Base-by-base conservation (phyloP, 129 eudicot species). In the Tagetes patula region DNA sequence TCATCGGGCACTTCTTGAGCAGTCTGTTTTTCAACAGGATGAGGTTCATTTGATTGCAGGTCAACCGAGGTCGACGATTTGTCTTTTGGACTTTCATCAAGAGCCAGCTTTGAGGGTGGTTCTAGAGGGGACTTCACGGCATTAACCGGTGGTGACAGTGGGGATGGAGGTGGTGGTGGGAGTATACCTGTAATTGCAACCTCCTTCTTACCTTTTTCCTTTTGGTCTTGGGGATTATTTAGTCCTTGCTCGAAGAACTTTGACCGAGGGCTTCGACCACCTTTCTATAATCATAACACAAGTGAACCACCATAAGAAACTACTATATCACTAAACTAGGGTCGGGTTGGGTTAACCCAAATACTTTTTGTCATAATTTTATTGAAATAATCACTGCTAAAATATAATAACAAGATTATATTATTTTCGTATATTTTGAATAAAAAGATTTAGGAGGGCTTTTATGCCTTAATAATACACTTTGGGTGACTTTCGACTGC, bases 141-240 rank as follows among this genome's bases (percentile, higher is more conserved):
- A 52, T 72, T 59, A 48, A 66, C 71, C 0, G 84, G 86, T 14
- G 97, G 94, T 36, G 97, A 95, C 71, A 88, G 87, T 12, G 99
- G 90, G 1, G 84, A 55, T 2, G 90, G 85, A 1, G 96, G 96
- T 60, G 98, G 98, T 4, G 98, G 98, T 52, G 97, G 98, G 59
- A 83, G 91, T 83, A 80, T 90, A 74, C 89, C 79, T 41, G 86
- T 74, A n/a, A 86, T 80, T 20, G 84, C 47, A 5, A 85, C 96
- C 48, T 78, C 84, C 50, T 70, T 72, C 65, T 75, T 85, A 20
- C 81, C 80, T 74, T 85, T 95, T 32, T 86, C 92, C 31, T 87
- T 84, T 67, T 77, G 67, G 64, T 78, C 68, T 0, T 85, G 80
- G 48, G 79, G 81, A 54, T 84, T 87, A 70, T 81, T 90, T 73